Conservation (phyloP, 805 yeast species). For the Candida oleophila region DNA sequence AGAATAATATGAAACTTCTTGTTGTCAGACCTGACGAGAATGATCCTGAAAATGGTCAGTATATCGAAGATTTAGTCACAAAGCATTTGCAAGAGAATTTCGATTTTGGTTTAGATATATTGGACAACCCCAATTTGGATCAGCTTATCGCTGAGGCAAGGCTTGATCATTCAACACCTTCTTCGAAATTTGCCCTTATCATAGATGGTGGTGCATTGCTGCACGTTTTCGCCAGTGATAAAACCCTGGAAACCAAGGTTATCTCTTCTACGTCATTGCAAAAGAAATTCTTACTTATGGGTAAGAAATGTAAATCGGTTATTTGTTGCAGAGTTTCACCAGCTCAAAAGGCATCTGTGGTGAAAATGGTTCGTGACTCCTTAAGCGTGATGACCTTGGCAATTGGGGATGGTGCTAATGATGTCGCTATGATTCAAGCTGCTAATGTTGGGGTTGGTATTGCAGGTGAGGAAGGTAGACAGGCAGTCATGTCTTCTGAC, state of each 20-base stretch:
- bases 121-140: slow-evolving; percentile 18
- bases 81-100: slow-evolving; percentile 50
- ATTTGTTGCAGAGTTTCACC: slow-evolving; percentile 84
- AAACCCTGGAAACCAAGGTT: background rate
- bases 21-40: slow-evolving; percentile 60
- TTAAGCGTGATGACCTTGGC: slow-evolving; percentile 76
- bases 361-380: slow-evolving; percentile 59
- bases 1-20: slow-evolving; percentile 65
- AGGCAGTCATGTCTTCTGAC: slow-evolving; percentile 85
- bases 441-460: slow-evolving; percentile 86
- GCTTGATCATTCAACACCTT: slow-evolving; percentile 64
- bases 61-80: slow-evolving; percentile 40
- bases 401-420: slow-evolving; percentile 85
- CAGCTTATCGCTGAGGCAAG: slow-evolving; percentile 50
- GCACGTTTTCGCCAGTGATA: slow-evolving; percentile 30
- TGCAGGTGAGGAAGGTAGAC: slow-evolving; percentile 86
- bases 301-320: slow-evolving; percentile 78
- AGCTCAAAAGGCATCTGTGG: slow-evolving; percentile 77
- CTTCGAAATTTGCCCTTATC: slow-evolving; percentile 55
- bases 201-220: slow-evolving; percentile 70
- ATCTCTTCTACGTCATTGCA: slow-evolving; percentile 12
- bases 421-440: slow-evolving; percentile 85
- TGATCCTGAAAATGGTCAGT: slow-evolving; percentile 20
- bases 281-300: slow-evolving; percentile 61
- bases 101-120: slow-evolving; percentile 37